Conservation (phyloP, 163 green algal genomes). For the Scenedesmus sp. region DNA sequence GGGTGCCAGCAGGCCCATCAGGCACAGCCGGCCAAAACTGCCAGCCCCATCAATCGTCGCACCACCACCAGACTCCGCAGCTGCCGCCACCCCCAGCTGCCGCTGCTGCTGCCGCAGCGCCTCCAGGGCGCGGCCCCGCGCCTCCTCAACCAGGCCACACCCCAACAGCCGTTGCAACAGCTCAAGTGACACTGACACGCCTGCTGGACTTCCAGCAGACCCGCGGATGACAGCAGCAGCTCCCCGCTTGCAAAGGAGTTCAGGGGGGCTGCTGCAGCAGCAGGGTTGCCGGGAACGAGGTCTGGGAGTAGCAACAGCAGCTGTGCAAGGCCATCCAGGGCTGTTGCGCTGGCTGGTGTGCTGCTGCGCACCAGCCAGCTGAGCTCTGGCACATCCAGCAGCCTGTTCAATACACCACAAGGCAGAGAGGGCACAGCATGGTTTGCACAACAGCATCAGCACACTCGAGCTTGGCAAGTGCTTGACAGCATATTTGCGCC, state of each 20-base stretch:
- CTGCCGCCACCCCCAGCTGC: background rate
- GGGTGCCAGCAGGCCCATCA: conserved; percentile 30
- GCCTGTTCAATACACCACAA: background rate
- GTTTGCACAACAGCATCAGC: background rate
- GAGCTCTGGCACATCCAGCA: conserved; percentile 28
- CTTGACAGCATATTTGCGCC: background rate
- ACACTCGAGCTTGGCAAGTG: background rate
- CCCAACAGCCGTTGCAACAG: background rate
- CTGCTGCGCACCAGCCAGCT: background rate
- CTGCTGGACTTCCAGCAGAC: background rate
- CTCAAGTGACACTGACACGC: conserved; percentile 24
- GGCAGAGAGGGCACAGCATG: background rate
- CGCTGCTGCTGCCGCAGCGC: background rate
- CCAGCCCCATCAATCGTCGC: background rate
- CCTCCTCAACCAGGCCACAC: background rate
- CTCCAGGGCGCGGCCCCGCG: background rate
- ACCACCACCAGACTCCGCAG: background rate
- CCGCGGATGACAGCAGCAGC: conserved; percentile 12
- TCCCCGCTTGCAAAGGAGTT: background rate
- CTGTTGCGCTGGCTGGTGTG: background rate
- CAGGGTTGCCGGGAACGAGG: background rate
- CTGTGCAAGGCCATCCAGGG: conserved; percentile 27
- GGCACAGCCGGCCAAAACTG: conserved; percentile 19
- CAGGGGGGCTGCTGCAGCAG: background rate
- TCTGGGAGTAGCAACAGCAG: conserved; percentile 43